Evolutionary conservation across 179 eudicot species (phyloP), one percentile per base, ranked within the genome.

Genomic region (Beta corolliflora): DNA sequence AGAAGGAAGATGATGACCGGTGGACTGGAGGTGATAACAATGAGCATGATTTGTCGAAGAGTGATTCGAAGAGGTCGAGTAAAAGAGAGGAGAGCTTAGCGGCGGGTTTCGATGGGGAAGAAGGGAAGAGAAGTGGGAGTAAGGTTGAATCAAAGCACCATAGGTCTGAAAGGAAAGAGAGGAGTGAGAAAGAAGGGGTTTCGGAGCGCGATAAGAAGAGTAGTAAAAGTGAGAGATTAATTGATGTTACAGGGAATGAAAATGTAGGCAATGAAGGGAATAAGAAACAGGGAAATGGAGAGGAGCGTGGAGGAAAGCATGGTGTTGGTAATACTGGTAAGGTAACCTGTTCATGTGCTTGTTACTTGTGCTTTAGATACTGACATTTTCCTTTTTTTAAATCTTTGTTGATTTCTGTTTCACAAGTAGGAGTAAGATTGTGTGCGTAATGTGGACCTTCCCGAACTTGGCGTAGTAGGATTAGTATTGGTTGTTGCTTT

Each of bases 1-100:
- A 95, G 83, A 95, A 89, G 88, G 87, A 80, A 19, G 92, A 83
- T 67, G 90, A 90, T 45, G 97, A 95, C 84, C 87, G 98, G 86
- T 94, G 98, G 98, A 86, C 87, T 61, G 92, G 91, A 16, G 97
- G 90, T 15, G 84, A 84, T 70, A 89, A 77, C 23, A 84, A 67
- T 73, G 87, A 83, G 31, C 81, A 68, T 25, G 91, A 74, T 78
- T 56, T 68, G 5, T 68, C 75, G 44, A 91, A 86, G 25, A 77
- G 78, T 79, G 97, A 91, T 68, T 84, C 85, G 18, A 95, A 90
- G 82, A 89, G 89, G 85, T 86, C 88, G 16, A 89, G 92, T 80
- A 81, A 87, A 79, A 88, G 88, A 61, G 90, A 87, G 56, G 91
- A 79, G 58, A 81, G 45, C 75, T 81, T 79, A 59, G 83, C 59